Conservation (phyloP, 2,329 filamentous ascomycete species). For the Colletotrichum neosansevieriae region DNA sequence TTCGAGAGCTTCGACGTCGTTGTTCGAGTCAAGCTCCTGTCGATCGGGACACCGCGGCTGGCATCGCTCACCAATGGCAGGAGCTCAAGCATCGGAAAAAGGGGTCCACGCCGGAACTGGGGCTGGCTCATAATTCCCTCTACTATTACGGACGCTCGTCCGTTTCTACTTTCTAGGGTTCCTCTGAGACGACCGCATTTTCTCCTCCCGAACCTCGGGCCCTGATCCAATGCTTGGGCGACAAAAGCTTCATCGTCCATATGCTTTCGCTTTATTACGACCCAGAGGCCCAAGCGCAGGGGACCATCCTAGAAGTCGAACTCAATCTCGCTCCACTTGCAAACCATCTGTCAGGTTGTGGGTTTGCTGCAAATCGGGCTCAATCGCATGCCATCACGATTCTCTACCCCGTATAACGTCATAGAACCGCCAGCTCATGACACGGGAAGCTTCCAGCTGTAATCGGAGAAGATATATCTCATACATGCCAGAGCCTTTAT, state of each 20-base stretch:
- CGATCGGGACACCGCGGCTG: constrained; percentile 19
- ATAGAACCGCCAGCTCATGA: constrained; percentile 26
- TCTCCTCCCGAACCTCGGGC: constrained; percentile 22
- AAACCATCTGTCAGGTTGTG: constrained; percentile 3
- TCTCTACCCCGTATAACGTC: constrained; percentile 21
- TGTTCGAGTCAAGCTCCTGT: constrained; percentile 35
- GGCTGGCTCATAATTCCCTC: constrained; percentile 16
- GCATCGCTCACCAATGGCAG: constrained; percentile 18
- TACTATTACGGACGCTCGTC: constrained; percentile 32
- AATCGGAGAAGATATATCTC: constrained; percentile 31
- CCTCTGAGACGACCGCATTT: constrained; percentile 23
- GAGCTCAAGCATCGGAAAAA: neutral
- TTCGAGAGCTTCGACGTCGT: constrained; percentile 10
- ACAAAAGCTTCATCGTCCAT: constrained; percentile 17
- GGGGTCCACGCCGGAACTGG: constrained; percentile 19
- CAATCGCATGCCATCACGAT: constrained; percentile 23
- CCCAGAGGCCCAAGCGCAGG: constrained; percentile 23
- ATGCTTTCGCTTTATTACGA: constrained; percentile 12
- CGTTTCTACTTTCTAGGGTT: constrained; percentile 26
- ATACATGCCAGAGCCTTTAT: constrained; percentile 19
- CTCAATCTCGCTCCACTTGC: constrained; percentile 21
- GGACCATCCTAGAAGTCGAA: constrained; percentile 28
- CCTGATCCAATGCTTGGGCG: constrained; percentile 20
- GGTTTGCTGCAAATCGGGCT: constrained; percentile 18
- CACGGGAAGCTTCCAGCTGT: constrained; percentile 16